phyloP scores from a whole-genome alignment of 1,284 basidiomycete genomes.

The Leccinum solheimii region DNA sequence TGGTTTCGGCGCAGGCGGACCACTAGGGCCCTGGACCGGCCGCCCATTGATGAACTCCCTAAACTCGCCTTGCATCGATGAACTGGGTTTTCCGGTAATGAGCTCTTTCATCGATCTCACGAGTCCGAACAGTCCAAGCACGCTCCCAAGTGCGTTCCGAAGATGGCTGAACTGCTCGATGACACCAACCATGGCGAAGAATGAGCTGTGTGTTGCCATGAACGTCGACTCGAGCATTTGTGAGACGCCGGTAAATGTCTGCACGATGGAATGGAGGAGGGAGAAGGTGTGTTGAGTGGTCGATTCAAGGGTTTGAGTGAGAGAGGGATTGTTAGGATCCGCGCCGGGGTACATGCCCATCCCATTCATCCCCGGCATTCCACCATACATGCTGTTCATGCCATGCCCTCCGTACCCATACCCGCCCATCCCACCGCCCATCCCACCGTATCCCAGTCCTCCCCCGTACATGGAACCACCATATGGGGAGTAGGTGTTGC shows the following conservation, averaged over 20 bases:
- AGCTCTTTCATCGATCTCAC: conserved; percentile 78
- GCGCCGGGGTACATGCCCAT: conserved; percentile 47
- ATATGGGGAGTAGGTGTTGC: conserved; percentile 41
- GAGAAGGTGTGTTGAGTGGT: conserved; percentile 93
- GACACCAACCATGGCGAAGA: conserved; percentile 99
- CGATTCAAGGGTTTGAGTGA: conserved; percentile 86
- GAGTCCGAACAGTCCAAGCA: conserved; percentile 90
- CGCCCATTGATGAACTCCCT: conserved; percentile 67
- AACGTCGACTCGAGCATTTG: conserved; percentile 99
- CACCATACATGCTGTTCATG: conserved; percentile 45
- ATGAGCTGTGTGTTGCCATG: conserved; percentile 97
- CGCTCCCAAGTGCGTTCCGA: conserved; percentile 90
- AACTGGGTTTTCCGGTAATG: conserved; percentile 50
- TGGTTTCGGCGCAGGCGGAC: conserved; percentile 53
- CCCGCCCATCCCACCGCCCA: conserved; percentile 18
- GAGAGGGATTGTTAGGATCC: conserved; percentile 57
- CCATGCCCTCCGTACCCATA: conserved; percentile 42
- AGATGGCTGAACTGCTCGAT: conserved; percentile 93
- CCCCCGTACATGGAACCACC: conserved; percentile 51
- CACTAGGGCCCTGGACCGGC: conserved; percentile 55
- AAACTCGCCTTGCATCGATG: conserved; percentile 59
- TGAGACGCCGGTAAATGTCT: conserved; percentile 93
- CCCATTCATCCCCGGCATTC: conserved; percentile 46
- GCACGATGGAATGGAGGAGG: conserved; percentile 92
- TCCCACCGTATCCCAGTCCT: conserved; percentile 35